Base-by-base conservation (phyloP, 2,329 filamentous ascomycete species). In the Pyrenochaeta sp. region DNA sequence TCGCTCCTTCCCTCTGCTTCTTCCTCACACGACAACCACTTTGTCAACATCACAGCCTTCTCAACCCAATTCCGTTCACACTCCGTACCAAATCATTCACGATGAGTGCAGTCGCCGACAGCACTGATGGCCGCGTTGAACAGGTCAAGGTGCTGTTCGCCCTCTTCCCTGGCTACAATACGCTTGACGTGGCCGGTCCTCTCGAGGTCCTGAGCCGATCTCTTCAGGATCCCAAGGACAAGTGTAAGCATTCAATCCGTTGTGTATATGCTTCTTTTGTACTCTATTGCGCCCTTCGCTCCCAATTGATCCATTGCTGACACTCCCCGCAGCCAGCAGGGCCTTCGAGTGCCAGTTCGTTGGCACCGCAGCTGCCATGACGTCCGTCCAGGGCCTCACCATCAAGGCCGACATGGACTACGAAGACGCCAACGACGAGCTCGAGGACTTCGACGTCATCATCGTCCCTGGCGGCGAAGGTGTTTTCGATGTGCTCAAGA, bases 401-500 rank as follows among this genome's bases (percentile, higher is more conserved):
- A 82, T 95, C 77, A 86, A 86, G 71, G 88, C 90, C 61, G 89
- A 95, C 78, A 88, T 93, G 77, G 84, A 88, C 75, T 92, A 86
- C 83, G 90, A 91, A 73, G 91, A 94, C 73, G 91, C 91, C 61
- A 85, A 92, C 78, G 86, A 91, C 58, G 80, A 81, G 66, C 85
- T 93, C 48, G 82, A 88, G 65, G 90, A 93, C 65, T 93, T 91
- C 75, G 92, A 96, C 76, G 84, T 95, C 62, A 84, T 96, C 67
- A 84, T 95, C 76, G 81, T 96, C 64, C 84, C 92, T 28, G 92
- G 92, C 71, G 91, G 92, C 73, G 85, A 87, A 73, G 81, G 81
- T 58, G 85, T 77, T 63, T 73, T 89, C 28, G 79, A 82, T 37
- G 78, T 92, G 62, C 79, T 93, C 73, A 88, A 91, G 78, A 79